Evolutionary conservation across 2,329 filamentous ascomycete genomes (phyloP).

Genomic region (Thelonectria olida): DNA sequence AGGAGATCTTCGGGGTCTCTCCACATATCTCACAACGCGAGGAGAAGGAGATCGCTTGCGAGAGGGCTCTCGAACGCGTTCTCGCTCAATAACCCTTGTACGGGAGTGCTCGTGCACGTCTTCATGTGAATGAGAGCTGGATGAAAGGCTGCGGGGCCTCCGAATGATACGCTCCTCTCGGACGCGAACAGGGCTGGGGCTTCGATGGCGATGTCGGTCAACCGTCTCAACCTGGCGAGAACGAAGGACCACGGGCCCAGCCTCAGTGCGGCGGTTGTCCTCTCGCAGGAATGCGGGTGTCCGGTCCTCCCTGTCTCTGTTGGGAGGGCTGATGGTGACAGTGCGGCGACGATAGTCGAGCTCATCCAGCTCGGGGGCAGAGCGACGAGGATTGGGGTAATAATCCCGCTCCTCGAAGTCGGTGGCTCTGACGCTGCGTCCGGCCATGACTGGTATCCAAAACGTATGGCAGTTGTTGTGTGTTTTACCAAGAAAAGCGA

Average conservation of each 20-base stretch:
- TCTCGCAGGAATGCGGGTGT: constrained; percentile 62
- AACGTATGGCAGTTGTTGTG: constrained; percentile 6
- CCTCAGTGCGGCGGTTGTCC: constrained; percentile 56
- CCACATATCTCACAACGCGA: constrained; percentile 52
- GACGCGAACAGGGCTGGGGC: constrained; percentile 53
- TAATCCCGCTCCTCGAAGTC: constrained; percentile 59
- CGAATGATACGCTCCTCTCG: constrained; percentile 55
- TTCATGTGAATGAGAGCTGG: constrained; percentile 46
- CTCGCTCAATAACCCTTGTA: constrained; percentile 36
- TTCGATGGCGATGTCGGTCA: constrained; percentile 58
- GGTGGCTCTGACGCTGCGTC: constrained; percentile 39
- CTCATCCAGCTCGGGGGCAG: constrained; percentile 47
- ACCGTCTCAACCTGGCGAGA: constrained; percentile 64
- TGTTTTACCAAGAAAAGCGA: constrained; percentile 3
- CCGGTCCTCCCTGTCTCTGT: constrained; percentile 56
- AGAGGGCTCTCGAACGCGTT: constrained; percentile 50
- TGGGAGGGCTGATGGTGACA: constrained; percentile 53
- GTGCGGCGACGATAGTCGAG: constrained; percentile 44
- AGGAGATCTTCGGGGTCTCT: constrained; percentile 49
- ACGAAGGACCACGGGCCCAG: constrained; percentile 63
- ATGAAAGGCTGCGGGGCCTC: constrained; percentile 55
- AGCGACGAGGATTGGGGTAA: constrained; percentile 49
- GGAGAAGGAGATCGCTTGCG: constrained; percentile 50
- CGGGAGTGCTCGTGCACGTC: constrained; percentile 52
- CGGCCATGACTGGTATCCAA: constrained; percentile 36